phyloP scores from a whole-genome alignment of 2,329 filamentous ascomycete species.

The Pseudophaeomoniella oleicola region DNA sequence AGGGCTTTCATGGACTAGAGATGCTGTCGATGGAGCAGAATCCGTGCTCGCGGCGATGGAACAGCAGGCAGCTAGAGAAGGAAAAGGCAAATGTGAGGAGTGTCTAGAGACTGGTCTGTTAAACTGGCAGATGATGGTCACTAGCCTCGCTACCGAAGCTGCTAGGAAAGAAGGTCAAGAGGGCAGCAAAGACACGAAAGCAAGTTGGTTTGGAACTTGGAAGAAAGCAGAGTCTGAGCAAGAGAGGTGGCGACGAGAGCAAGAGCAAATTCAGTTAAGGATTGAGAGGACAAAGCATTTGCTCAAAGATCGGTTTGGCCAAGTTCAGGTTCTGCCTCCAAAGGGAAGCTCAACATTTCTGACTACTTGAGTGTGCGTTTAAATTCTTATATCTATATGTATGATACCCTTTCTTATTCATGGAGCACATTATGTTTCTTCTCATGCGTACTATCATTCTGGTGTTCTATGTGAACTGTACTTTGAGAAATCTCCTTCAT shows the following conservation, averaged over 20 bases:
- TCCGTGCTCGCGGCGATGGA: conserved; percentile 40
- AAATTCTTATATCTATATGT: background rate
- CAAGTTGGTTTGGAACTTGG: background rate
- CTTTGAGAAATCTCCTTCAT: too few species aligned
- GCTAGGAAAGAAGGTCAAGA: background rate
- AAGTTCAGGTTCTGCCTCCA: background rate
- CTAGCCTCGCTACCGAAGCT: conserved; percentile 39
- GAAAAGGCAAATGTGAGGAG: conserved; percentile 49
- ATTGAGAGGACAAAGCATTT: conserved; percentile 11
- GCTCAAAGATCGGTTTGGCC: conserved; percentile 4
- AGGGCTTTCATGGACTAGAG: conserved; percentile 77
- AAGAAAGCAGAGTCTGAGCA: conserved; percentile 28
- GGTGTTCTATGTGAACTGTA: too few species aligned
- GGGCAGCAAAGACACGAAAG: background rate
- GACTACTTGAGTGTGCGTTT: conserved; percentile 3
- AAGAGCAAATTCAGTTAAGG: conserved; percentile 11
- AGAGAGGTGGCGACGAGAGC: conserved; percentile 12
- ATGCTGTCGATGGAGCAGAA: conserved; percentile 71
- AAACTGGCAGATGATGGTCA: conserved; percentile 76
- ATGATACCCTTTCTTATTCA: background rate
- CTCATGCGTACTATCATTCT: too few species aligned
- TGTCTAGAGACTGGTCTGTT: conserved; percentile 63
- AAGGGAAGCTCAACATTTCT: background rate
- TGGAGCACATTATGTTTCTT: conserved; percentile 2
- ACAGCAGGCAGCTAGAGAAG: conserved; percentile 15